phyloP scores from a whole-genome alignment of 1,284 basidiomycete species.

The Sporisorium graminicola region DNA sequence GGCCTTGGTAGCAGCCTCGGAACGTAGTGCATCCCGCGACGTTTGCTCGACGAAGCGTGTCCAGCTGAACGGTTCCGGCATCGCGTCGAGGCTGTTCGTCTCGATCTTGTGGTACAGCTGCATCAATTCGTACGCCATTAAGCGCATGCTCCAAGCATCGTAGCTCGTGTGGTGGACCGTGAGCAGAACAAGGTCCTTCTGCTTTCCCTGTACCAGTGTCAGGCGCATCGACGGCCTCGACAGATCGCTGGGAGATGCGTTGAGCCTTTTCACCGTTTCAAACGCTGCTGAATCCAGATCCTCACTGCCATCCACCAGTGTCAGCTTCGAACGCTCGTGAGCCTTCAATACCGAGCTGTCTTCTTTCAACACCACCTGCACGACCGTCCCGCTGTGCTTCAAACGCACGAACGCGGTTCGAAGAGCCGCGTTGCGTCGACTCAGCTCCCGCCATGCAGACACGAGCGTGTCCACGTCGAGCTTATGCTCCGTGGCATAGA shows the following conservation, averaged over 20 bases:
- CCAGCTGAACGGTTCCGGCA: neutral
- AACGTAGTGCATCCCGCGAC: neutral
- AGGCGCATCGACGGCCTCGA: slow-evolving; percentile 19
- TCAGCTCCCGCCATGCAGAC: slow-evolving; percentile 15
- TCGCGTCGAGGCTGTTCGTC: too few species aligned
- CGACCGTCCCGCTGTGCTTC: slow-evolving; percentile 1
- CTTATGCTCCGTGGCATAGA: slow-evolving; percentile 7
- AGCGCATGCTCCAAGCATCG: slow-evolving; percentile 27
- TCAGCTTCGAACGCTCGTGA: neutral
- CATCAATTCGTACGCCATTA: slow-evolving; percentile 10
- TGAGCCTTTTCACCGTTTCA: slow-evolving; percentile 12
- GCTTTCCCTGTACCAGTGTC: slow-evolving; percentile 14
- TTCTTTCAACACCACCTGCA: slow-evolving; percentile 20
- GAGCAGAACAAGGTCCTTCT: slow-evolving; percentile 11
- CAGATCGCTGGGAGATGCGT: slow-evolving; percentile 15
- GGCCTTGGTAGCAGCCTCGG: neutral
- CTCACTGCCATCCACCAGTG: slow-evolving; percentile 3
- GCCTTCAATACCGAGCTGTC: neutral
- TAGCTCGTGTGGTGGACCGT: slow-evolving; percentile 22
- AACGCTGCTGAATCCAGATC: slow-evolving; percentile 15
- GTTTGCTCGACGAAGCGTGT: slow-evolving; percentile 11
- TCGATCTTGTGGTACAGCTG: slow-evolving; percentile 10
- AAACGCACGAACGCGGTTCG: slow-evolving; percentile 18
- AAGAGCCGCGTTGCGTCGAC: slow-evolving; percentile 16
- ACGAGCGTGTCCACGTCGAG: neutral